These are phyloP conservation scores for Carex sylvatica DNA, from an alignment of 202 grass and related monocot genomes.

Conservation along the genomic window DNA sequence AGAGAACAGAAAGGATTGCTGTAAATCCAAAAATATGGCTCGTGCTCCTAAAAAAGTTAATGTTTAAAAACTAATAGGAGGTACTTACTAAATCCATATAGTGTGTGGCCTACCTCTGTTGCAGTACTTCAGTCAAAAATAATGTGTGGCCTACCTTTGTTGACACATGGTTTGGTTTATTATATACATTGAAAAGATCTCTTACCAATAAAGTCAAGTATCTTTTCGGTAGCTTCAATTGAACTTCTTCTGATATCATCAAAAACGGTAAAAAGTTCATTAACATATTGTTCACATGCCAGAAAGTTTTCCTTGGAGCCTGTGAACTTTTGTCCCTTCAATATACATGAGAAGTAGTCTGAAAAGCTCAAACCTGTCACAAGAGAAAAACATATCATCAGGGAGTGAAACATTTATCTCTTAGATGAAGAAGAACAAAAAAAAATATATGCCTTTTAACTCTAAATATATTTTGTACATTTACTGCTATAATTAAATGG, in stretches of 20 bases:
- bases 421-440: background rate
- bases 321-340: constrained; percentile 32
- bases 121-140: background rate
- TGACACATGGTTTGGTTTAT: background rate
- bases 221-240: constrained; percentile 46
- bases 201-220: constrained; percentile 82
- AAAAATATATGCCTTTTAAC: background rate
- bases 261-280: constrained; percentile 87
- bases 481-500: constrained; percentile 2
- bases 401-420: background rate
- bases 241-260: constrained; percentile 76
- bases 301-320: constrained; percentile 29
- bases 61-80: background rate
- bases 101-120: background rate
- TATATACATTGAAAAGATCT: constrained; percentile 9
- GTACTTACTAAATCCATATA: background rate
- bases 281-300: constrained; percentile 36
- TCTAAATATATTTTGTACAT: background rate
- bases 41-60: constrained; percentile 58
- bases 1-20: constrained; percentile 66
- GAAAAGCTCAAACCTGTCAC: constrained; percentile 51
- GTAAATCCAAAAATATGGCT: constrained; percentile 77
- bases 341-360: constrained; percentile 49
- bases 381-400: constrained; percentile 20
- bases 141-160: background rate